Evolutionary conservation across 2,329 filamentous ascomycete genomes (phyloP).

Genomic region (Botrytis fabae): DNA sequence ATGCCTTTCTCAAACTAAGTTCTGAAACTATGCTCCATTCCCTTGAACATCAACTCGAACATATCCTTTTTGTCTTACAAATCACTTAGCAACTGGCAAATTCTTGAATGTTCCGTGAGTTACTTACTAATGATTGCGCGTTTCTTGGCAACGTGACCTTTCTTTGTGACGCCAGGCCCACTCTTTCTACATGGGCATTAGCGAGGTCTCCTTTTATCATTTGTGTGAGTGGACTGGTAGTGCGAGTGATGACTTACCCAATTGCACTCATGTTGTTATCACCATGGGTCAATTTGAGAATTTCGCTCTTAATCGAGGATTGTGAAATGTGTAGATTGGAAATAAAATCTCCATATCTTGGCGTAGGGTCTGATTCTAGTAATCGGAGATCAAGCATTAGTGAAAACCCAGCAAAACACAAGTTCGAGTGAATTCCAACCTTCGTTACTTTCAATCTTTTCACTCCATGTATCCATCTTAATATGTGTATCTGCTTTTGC

Average conservation of each 20-base stretch:
- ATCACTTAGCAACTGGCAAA: neutral
- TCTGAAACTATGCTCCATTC: neutral
- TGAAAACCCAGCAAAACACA: neutral
- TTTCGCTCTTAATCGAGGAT: neutral
- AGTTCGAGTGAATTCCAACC: neutral
- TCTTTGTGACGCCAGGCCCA: neutral
- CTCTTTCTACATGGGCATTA: slow-evolving; percentile 4
- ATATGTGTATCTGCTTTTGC: neutral
- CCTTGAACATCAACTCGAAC: neutral
- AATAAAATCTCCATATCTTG: neutral
- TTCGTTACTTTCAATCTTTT: neutral
- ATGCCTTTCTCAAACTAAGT: neutral
- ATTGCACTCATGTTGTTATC: neutral
- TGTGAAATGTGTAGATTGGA: too few relatives aligned
- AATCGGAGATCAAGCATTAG: neutral
- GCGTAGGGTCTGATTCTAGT: neutral
- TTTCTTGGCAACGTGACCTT: slow-evolving; percentile 3
- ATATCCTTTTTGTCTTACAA: neutral
- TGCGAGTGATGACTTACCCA: slow-evolving; percentile 1
- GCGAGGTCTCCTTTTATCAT: slow-evolving; percentile 2
- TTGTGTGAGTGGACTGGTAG: neutral
- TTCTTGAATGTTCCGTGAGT: neutral
- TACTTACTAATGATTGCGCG: neutral
- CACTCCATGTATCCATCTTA: neutral
- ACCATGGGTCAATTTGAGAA: neutral